A percentile compares a stretch with the other conserved stretches of the same genome.
These are phyloP conservation scores for Phytophthora lateralis DNA, from an alignment of 352 stramenopile genomes.

Conservation along the genomic window DNA sequence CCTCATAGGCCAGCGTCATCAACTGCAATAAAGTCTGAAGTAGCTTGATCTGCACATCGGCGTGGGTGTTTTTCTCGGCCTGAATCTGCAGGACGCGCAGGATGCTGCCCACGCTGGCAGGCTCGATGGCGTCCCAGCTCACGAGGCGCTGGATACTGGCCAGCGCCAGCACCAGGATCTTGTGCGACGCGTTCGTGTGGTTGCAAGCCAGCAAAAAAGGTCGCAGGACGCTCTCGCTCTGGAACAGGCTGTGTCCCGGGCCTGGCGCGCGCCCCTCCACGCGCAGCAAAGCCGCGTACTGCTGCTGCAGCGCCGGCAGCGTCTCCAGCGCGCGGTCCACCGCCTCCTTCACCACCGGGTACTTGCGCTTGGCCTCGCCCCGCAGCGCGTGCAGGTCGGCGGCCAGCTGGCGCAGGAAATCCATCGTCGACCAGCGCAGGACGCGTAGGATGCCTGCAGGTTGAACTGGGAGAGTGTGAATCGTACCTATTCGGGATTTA, in stretches of 20 bases:
- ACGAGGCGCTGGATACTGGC: slow-evolving; percentile 95
- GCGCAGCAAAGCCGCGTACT: slow-evolving; percentile 91
- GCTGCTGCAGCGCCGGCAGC: slow-evolving; percentile 93
- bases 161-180: slow-evolving; percentile 94
- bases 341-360: slow-evolving; percentile 96
- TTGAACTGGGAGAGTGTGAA: background rate
- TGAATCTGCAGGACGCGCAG: slow-evolving; percentile 96
- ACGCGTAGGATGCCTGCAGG: background rate
- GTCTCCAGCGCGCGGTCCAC: slow-evolving; percentile 95
- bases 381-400: slow-evolving; percentile 89
- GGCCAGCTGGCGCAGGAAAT: slow-evolving; percentile 91
- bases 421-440: slow-evolving; percentile 55
- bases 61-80: slow-evolving; percentile 86
- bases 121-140: slow-evolving; percentile 94
- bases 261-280: slow-evolving; percentile 75
- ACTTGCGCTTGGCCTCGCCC: slow-evolving; percentile 88
- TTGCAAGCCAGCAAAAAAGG: slow-evolving; percentile 97
- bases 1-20: slow-evolving; percentile 81
- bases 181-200: slow-evolving; percentile 94
- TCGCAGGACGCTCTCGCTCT: slow-evolving; percentile 94
- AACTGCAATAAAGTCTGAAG: slow-evolving; percentile 90
- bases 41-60: slow-evolving; percentile 89
- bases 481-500: background rate
- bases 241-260: slow-evolving; percentile 92
- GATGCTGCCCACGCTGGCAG: slow-evolving; percentile 94